A percentile compares a stretch with the other conserved stretches of the same genome.
phyloP scores from a whole-genome alignment of 495 filamentous ascomycete species.

The Immersiella caudata region DNA sequence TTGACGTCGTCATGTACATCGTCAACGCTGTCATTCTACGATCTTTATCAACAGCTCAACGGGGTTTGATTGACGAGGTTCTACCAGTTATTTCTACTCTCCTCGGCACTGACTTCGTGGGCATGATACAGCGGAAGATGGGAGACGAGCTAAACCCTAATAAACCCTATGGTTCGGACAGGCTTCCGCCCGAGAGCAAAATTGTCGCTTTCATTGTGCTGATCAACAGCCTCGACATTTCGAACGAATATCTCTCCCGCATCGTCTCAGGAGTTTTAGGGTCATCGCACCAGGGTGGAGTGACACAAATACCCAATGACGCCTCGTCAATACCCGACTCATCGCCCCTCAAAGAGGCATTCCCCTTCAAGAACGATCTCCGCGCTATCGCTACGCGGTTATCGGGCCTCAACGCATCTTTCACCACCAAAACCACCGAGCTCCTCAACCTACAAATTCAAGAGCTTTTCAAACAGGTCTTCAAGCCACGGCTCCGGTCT shows the following conservation, averaged over 20 bases:
- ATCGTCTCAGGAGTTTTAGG: conserved; percentile 71
- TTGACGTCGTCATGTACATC: conserved; percentile 99
- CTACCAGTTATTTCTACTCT: conserved; percentile 80
- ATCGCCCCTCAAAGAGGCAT: conserved; percentile 60
- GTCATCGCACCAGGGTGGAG: conserved; percentile 35
- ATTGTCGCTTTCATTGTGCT: conserved; percentile 85
- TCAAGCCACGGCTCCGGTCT: conserved; percentile 83
- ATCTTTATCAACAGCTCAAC: conserved; percentile 81
- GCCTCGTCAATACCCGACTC: conserved; percentile 26
- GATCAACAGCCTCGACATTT: conserved; percentile 92
- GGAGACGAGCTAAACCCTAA: conserved; percentile 90
- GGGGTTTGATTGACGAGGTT: conserved; percentile 71
- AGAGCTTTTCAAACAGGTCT: conserved; percentile 83
- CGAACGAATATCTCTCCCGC: conserved; percentile 83
- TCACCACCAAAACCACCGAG: conserved; percentile 75
- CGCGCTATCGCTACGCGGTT: conserved; percentile 66
- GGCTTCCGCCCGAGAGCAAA: conserved; percentile 79
- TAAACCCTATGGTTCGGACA: conserved; percentile 63
- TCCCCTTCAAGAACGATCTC: conserved; percentile 78
- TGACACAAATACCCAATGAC: background rate
- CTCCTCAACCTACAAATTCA: conserved; percentile 79
- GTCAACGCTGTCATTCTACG: conserved; percentile 88
- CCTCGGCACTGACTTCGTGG: conserved; percentile 90
- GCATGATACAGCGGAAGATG: conserved; percentile 98
- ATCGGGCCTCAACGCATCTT: conserved; percentile 67